Percentiles rank a stretch among this genome's conserved stretches.
Evolutionary conservation across 805 yeast genomes (phyloP).

Genomic region (Wickerhamomyces xylosicus): DNA sequence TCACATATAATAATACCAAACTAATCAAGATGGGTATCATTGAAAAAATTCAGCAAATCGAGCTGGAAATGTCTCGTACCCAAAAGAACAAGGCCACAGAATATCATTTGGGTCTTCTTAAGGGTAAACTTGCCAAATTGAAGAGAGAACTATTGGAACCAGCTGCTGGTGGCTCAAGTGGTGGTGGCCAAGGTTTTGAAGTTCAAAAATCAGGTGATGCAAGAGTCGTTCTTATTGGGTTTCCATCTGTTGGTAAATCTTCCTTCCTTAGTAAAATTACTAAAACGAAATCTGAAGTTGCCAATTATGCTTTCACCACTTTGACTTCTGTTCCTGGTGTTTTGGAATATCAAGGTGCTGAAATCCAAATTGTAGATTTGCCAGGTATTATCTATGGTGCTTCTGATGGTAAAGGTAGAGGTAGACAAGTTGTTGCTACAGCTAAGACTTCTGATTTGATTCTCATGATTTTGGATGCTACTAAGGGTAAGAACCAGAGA

Average conservation of each 20-base stretch:
- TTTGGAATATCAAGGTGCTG: slow-evolving; percentile 90
- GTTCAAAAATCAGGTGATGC: slow-evolving; percentile 96
- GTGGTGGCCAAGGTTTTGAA: slow-evolving; percentile 80
- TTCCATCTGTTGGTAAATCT: slow-evolving; percentile 96
- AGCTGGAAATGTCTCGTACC: slow-evolving; percentile 78
- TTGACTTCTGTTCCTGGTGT: slow-evolving; percentile 96
- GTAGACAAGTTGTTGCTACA: slow-evolving; percentile 92
- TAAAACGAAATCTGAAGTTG: slow-evolving; percentile 89
- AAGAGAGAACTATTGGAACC: slow-evolving; percentile 90
- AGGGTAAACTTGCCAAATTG: slow-evolving; percentile 89
- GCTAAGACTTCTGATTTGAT: slow-evolving; percentile 92
- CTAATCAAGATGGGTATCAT: slow-evolving; percentile 11
- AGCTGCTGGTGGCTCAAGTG: slow-evolving; percentile 53
- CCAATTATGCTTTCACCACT: slow-evolving; percentile 92
- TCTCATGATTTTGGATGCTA: slow-evolving; percentile 90
- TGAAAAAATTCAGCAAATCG: slow-evolving; percentile 11
- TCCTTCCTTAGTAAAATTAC: slow-evolving; percentile 84
- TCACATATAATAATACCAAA: no score
- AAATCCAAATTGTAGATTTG: slow-evolving; percentile 91
- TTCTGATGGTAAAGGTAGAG: slow-evolving; percentile 94
- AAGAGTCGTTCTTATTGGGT: slow-evolving; percentile 88
- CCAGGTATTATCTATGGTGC: slow-evolving; percentile 98
- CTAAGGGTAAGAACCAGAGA: slow-evolving; percentile 86
- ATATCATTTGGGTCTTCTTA: slow-evolving; percentile 87
- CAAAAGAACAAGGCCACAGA: slow-evolving; percentile 98